phyloP scores from a whole-genome alignment of 768 basidiomycete genomes.

The Tulasnella sp. region DNA sequence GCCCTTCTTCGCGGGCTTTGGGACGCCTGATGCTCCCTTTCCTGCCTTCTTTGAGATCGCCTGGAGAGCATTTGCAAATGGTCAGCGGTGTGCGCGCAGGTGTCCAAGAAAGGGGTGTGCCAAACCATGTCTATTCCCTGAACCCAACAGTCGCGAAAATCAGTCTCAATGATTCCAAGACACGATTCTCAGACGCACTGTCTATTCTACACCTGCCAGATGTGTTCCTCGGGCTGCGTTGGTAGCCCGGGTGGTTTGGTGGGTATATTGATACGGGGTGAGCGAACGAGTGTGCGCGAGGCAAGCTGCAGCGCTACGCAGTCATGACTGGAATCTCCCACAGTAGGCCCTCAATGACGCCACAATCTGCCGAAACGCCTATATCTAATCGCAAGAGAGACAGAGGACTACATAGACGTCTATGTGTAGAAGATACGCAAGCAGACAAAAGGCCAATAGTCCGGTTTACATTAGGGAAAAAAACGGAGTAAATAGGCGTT shows the following conservation, averaged over 20 bases:
- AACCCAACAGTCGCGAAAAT: background rate
- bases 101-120: background rate
- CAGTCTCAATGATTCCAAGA: background rate
- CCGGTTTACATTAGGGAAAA: background rate
- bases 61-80: slow-evolving; percentile 40
- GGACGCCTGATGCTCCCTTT: slow-evolving; percentile 68
- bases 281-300: background rate
- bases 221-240: background rate
- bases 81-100: background rate
- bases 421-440: background rate
- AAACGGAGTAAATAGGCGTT: background rate
- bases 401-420: background rate
- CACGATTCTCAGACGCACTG: background rate
- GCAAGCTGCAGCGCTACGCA: background rate
- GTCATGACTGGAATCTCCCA: background rate
- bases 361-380: background rate
- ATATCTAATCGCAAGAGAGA: background rate
- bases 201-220: background rate
- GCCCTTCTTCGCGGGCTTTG: slow-evolving; percentile 48
- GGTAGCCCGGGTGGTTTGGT: background rate
- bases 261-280: background rate
- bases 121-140: background rate
- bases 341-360: background rate
- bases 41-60: slow-evolving; percentile 88
- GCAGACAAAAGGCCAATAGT: background rate